A percentile compares a stretch with the other conserved stretches of the same genome.
Evolutionary conservation across 805 yeast genomes (phyloP).

Genomic region (Hanseniaspora singularis): DNA sequence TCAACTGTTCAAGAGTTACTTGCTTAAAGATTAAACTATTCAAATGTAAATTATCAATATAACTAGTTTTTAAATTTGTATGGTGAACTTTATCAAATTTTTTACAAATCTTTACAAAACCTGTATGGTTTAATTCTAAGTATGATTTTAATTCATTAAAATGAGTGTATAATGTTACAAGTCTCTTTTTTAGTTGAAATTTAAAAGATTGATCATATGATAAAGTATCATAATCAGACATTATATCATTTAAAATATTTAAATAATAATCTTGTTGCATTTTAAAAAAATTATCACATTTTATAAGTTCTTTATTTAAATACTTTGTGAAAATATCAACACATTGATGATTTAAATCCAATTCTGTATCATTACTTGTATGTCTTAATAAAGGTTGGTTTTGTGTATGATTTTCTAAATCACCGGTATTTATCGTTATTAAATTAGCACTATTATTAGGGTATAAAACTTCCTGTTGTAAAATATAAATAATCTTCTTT

Average conservation of each 20-base stretch:
- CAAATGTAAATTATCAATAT: conserved; percentile 38
- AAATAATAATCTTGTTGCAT: conserved; percentile 51
- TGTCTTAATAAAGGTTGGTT: not conserved
- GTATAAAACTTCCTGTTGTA: conserved; percentile 53
- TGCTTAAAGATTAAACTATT: conserved; percentile 45
- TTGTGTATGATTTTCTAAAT: conserved; percentile 12
- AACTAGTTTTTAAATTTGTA: conserved; percentile 46
- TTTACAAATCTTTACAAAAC: conserved; percentile 79
- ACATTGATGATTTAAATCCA: conserved; percentile 26
- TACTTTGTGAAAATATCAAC: conserved; percentile 46
- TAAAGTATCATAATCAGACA: conserved; percentile 45
- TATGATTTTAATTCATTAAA: conserved; percentile 74
- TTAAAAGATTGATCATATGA: conserved; percentile 14
- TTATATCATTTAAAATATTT: conserved; percentile 42
- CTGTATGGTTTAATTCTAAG: conserved; percentile 74
- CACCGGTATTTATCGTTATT: conserved; percentile 18
- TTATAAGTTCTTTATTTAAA: conserved; percentile 61
- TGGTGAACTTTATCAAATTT: conserved; percentile 79
- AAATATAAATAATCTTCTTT: conserved; percentile 68
- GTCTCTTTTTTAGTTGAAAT: conserved; percentile 42
- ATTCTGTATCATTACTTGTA: conserved; percentile 15
- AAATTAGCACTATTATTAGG: conserved; percentile 16
- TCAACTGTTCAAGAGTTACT: conserved; percentile 38
- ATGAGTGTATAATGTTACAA: conserved; percentile 55
- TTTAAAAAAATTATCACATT: conserved; percentile 64